Conservation (phyloP, 1,284 basidiomycete genomes). For the Ceratobasidium sp. region DNA sequence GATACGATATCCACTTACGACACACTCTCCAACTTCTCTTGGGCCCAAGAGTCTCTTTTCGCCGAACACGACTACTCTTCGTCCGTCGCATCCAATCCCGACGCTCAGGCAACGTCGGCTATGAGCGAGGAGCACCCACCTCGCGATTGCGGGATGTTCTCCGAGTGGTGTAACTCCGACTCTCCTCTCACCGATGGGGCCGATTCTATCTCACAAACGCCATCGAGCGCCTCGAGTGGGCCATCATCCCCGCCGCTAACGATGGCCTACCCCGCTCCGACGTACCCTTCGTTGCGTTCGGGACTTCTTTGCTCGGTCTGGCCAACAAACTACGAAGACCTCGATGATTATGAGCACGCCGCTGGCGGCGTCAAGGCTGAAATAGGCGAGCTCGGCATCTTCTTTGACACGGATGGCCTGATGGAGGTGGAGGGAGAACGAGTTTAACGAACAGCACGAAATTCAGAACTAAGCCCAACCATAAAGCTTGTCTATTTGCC, state of each 20-base stretch:
- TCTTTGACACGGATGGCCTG: not conserved
- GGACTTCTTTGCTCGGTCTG: slow-evolving; percentile 10
- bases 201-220: not conserved
- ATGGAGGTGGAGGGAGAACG: slow-evolving; percentile 1
- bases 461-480: slow-evolving; percentile 13
- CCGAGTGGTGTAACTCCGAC: slow-evolving; percentile 29
- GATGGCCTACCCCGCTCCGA: slow-evolving; percentile 7
- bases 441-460: slow-evolving; percentile 6
- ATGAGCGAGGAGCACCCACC: not conserved
- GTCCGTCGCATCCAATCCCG: not conserved
- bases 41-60: not conserved
- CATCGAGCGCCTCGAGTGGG: slow-evolving; percentile 24
- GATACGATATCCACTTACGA: not conserved
- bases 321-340: slow-evolving; percentile 11
- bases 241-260: slow-evolving; percentile 2
- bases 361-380: slow-evolving; percentile 19
- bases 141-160: slow-evolving; percentile 3
- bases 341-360: slow-evolving; percentile 28
- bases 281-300: not conserved
- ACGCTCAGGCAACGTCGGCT: not conserved
- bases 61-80: slow-evolving; percentile 4
- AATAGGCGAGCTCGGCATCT: slow-evolving; percentile 1
- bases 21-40: not conserved
- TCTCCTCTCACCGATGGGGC: slow-evolving; percentile 2
- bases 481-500: not conserved